Evolutionary conservation across 1,139 yeast genomes (phyloP), one percentile per base, ranked within the genome.

Genomic region (Suhomyces terraborum): DNA sequence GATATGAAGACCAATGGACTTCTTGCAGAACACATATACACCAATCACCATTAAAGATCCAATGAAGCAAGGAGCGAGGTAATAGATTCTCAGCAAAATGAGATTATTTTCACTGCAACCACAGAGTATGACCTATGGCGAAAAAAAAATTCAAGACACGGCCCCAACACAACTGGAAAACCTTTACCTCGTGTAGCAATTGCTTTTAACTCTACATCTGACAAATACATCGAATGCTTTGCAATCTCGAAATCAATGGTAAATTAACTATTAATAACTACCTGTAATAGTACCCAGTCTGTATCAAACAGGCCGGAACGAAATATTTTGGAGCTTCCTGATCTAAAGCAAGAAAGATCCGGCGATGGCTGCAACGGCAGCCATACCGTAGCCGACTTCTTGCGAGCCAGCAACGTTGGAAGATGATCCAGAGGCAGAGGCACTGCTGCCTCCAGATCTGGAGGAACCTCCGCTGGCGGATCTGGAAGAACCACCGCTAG

Each of bases 261-360:
- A 10, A 14, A 23, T 32, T 13, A n/a, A 29, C 13, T 29, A 20
- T 19, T 19, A 29, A 6, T 29, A 29, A 29, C n/a, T 29, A 29
- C 32, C 23, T 29, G 22, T n/a, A 29, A 29, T 27, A 17, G n/a
- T 27, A 18, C 23, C 23, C 23, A 29, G 19, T 19, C 23, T 18
- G 22, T 18, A 12, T 29, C 16, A 29, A 19, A 29, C 32, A 29
- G 21, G n/a, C n/a, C n/a, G n/a, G n/a, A n/a, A n/a, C n/a, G n/a
- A n/a, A 29, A 9, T 10, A 5, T 19, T 29, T 18, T 14, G 13
- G 12, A 8, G 32, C 20, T 29, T 4, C 14, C 9, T 9, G 32
- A 21, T 25, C 23, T 57, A 61, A 46, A 61, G 51, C 48, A 61
- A 55, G 43, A 59, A 50, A 24, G 58, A 55, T 42, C 64, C 66